phyloP scores from a whole-genome alignment of 805 yeast species.

The Yarrowia sp. region DNA sequence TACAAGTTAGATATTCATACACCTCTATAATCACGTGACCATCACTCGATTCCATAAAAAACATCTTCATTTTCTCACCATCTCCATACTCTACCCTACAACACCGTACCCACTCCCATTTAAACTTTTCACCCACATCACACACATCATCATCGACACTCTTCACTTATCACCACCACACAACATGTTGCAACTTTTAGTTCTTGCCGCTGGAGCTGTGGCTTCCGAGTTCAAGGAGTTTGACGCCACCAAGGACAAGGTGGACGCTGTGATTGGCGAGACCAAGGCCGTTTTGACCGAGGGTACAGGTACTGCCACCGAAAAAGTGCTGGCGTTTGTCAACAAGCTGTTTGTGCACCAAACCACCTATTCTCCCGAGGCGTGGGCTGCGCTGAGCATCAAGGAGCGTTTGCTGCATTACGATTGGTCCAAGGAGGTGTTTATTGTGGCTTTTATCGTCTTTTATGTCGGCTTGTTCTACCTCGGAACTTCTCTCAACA shows the following conservation, averaged over 20 bases:
- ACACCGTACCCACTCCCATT: not conserved
- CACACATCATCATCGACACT: not conserved
- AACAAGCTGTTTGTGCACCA: conserved; percentile 29
- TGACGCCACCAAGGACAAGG: not conserved
- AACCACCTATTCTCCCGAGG: conserved; percentile 40
- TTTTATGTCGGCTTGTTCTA: conserved; percentile 52
- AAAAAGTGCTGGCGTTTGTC: conserved; percentile 19
- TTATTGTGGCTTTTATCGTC: conserved; percentile 52
- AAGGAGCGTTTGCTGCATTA: conserved; percentile 56
- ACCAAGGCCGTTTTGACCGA: conserved; percentile 5
- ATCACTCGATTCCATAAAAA: too few species aligned
- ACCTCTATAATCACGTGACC: too few species aligned
- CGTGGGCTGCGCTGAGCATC: conserved; percentile 58
- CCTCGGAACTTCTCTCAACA: conserved; percentile 61
- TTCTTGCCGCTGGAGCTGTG: conserved; percentile 6
- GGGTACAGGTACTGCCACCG: not conserved
- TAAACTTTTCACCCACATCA: not conserved
- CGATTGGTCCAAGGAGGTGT: conserved; percentile 75
- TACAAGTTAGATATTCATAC: too few species aligned
- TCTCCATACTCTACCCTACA: too few species aligned
- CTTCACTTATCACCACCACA: not conserved
- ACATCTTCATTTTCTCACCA: too few species aligned
- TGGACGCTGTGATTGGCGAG: conserved; percentile 9
- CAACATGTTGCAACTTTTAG: not conserved
- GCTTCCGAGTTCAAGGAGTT: conserved; percentile 27